phyloP scores from a whole-genome alignment of 1,284 basidiomycete genomes.

The Mixia osmundae region DNA sequence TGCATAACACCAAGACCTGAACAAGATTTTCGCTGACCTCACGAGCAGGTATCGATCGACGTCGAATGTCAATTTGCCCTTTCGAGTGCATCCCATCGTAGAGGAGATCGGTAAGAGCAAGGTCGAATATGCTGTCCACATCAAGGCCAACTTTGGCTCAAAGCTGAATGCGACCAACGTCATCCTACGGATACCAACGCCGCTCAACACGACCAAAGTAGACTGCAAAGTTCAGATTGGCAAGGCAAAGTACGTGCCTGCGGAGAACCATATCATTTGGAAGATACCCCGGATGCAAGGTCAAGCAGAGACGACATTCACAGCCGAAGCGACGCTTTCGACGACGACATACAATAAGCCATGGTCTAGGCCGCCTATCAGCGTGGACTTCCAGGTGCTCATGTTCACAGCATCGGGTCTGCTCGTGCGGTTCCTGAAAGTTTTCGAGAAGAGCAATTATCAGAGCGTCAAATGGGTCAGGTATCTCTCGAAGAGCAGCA shows the following conservation, averaged over 20 bases:
- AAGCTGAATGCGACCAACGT: conserved; percentile 87
- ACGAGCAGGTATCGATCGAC: conserved; percentile 80
- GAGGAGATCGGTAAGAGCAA: conserved; percentile 74
- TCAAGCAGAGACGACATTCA: conserved; percentile 65
- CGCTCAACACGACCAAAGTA: conserved; percentile 73
- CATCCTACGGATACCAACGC: conserved; percentile 80
- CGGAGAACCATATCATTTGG: conserved; percentile 89
- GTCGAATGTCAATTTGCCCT: conserved; percentile 78
- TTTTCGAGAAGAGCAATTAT: conserved; percentile 89
- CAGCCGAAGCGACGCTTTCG: conserved; percentile 58
- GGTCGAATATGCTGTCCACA: conserved; percentile 72
- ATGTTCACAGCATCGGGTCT: conserved; percentile 96
- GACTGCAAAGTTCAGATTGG: conserved; percentile 75
- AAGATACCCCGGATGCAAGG: conserved; percentile 91
- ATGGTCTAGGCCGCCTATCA: conserved; percentile 92
- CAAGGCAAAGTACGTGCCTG: conserved; percentile 91
- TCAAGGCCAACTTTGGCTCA: conserved; percentile 69
- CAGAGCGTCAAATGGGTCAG: conserved; percentile 28
- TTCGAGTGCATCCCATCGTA: conserved; percentile 72
- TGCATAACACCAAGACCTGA: conserved; percentile 22
- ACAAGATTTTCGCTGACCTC: no score
- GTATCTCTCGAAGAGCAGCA: no score
- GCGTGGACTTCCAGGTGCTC: conserved; percentile 90
- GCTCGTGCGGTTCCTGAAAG: conserved; percentile 89
- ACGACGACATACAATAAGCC: conserved; percentile 72